Percentiles rank a stretch among this genome's conserved stretches.
phyloP scores from a whole-genome alignment of 148 eudicot species.

The Vaccinium macrocarpon region DNA sequence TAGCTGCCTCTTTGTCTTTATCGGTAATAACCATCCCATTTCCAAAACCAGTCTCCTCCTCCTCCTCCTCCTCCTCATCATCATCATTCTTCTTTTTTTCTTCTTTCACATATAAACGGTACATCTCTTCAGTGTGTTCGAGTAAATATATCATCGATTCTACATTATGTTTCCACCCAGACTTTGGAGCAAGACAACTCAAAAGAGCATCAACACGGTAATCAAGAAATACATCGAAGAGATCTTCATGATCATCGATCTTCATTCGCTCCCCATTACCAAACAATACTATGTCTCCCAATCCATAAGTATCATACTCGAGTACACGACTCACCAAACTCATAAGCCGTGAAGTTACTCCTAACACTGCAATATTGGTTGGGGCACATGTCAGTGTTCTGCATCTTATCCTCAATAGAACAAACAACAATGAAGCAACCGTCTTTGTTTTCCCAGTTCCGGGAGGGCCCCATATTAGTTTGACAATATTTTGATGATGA shows the following conservation, averaged over 20 bases:
- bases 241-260: constrained; percentile 37
- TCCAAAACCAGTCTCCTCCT: not conserved
- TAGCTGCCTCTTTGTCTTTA: not conserved
- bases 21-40: not conserved
- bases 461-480: constrained; percentile 69
- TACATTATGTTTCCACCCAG: constrained; percentile 46
- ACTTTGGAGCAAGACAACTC: constrained; percentile 31
- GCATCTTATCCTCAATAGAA: constrained; percentile 23
- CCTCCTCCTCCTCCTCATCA: no score
- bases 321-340: constrained; percentile 1
- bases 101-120: constrained; percentile 29
- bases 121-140: constrained; percentile 40
- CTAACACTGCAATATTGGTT: constrained; percentile 45
- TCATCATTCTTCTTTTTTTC: not conserved
- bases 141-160: constrained; percentile 39
- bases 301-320: constrained; percentile 31
- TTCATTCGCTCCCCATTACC: constrained; percentile 59
- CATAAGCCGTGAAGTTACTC: constrained; percentile 28
- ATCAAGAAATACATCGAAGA: constrained; percentile 41
- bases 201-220: constrained; percentile 29
- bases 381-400: constrained; percentile 50
- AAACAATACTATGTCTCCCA: constrained; percentile 55
- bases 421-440: constrained; percentile 28
- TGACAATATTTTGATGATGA: constrained; percentile 24
- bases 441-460: constrained; percentile 69